Base-by-base conservation (phyloP, 2,329 filamentous ascomycete species). In the Neurospora crassa region DNA sequence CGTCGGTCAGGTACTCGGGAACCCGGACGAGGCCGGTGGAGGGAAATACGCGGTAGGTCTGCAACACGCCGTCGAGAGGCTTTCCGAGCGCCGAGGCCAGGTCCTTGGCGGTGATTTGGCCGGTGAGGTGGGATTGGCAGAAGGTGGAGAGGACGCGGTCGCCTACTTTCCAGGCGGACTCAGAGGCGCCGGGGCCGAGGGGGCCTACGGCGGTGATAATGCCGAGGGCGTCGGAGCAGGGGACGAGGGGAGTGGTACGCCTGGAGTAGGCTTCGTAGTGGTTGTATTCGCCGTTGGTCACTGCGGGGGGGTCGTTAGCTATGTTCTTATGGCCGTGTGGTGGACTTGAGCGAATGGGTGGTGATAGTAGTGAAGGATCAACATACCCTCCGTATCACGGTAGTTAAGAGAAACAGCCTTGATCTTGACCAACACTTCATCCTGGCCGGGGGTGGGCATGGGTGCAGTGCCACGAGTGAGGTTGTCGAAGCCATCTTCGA, bases 211-310 rank as follows among this genome's bases (percentile, higher is more conserved):
- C 78, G 2, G 87, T 81, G 67, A 92, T 82, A 10, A 84, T 83
- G 67, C 90, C 91, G 79, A 89, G 91, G 84, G 91, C 91, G 79
- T 93, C 91, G 29, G 89, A 91, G 79, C 88, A 90, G 1, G 90
- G 89, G 1, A 92, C 87, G 14, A 92, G 76, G 70, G 83, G 72
- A 70, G 79, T 70, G 69, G 45, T 78, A 79, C 59, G 78, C 1
- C 67, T 74, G 16, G 79, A 72, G 67, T 88, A 80, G 4, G 84
- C 83, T 75, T 85, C 84, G 81, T 92, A 89, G 79, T 92, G 89
- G 77, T 83, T 88, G 81, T 92, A 92, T 14, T 88, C 82, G 40
- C 90, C 90, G 82, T 86, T 89, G 76, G 83, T 84, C 24, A 92
- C 90, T 90, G 72, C 0, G 3, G 3, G 16, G 16, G 43, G 18